Evolutionary conservation across 2,329 filamentous ascomycete genomes (phyloP), one percentile per base, ranked within the genome.

Genomic region (Aureobasidium namibiae): DNA sequence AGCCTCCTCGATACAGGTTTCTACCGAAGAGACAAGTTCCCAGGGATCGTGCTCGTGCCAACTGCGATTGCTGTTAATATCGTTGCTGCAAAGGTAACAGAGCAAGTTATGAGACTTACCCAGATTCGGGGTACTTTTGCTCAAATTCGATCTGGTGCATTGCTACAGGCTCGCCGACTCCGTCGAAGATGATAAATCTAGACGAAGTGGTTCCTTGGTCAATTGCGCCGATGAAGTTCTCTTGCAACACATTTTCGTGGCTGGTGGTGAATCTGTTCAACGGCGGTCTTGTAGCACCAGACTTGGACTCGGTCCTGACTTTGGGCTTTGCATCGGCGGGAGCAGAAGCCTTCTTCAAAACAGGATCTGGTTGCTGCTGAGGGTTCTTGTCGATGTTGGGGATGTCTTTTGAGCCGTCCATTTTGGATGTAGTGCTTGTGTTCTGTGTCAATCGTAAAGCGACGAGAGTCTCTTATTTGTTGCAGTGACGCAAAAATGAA

Each of bases 31-130:
- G 42, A 92, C 77, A 52, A 95, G 81, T 68, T 89, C 88, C 52
- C 82, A 73, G 6, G 90, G 89, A 67, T 94, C 86, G 68, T 95
- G 90, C 72, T 95, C 90, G 72, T 95, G 89, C 89, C 89, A 94
- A 73, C 87, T 90, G 69, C 33, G 59, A 59, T 39, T 59, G 26
- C n/a, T 23, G 21, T 63, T 48, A 63, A 48, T 41, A 31, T 5
- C 31, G 16, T 8, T 29, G n/a, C 36, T 34, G 23, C 49, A 10
- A 6, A 24, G 34, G 34, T 16, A 42, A 39, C 14, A 24, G 36
- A 48, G 21, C 29, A 21, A 18, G 3, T 18, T 5, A 49, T 54
- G 52, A 50, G 9, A 79, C 84, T 75, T 78, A 92, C 89, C 90
- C 90, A 64, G 90, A 86, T 63, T 89, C 79, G 23, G 89, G 88